Evolutionary conservation across 805 yeast species (phyloP), one percentile per base, ranked within the genome.

Genomic region (Candida dendrica): DNA sequence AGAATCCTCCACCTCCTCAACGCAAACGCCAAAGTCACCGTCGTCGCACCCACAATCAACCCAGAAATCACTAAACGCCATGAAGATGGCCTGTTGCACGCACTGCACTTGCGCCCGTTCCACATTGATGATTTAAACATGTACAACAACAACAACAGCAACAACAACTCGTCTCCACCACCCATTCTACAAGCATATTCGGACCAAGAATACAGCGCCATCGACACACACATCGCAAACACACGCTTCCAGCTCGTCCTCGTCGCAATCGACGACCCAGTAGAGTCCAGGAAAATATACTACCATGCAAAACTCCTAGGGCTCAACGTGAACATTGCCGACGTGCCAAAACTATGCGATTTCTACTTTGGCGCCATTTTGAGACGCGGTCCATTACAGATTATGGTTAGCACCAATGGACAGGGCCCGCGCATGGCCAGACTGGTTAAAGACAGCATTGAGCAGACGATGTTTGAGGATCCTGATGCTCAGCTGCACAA

Each of bases 371-470:
- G 95, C 1, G 76, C 90, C 19, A 79, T 82, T 65, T 79, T 76
- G 58, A 71, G 84, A 53, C 75, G 75, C 48, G 93, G 90, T 14
- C 76, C 79, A 14, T 64, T 86, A 39, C 93, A 85, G 56, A 71
- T 86, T 32, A 81, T 86, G 90, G 82, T 86, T 13, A 77, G 87
- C 33, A 84, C 95, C 11, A 85, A 84, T 58, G 95, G 95, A 4
- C 75, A 79, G 51, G 81, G 90, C 2, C 95, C 95, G 1, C 63
- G 93, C 41, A 71, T 86, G 51, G 81, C 88, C 40, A 72, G 76
- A 44, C 63, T 76, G 32, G 80, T 86, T 42, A 74, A 81, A 18
- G 69, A 73, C 42, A 72, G 74, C 48, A 64, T 86, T 32, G 71
- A 67, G 36, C 61, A 63, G 2, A 46, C 61, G 39, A 11, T 27